Evolutionary conservation across 495 filamentous ascomycete genomes (phyloP), one percentile per base, ranked within the genome.

Genomic region (Penicillium fimorum): DNA sequence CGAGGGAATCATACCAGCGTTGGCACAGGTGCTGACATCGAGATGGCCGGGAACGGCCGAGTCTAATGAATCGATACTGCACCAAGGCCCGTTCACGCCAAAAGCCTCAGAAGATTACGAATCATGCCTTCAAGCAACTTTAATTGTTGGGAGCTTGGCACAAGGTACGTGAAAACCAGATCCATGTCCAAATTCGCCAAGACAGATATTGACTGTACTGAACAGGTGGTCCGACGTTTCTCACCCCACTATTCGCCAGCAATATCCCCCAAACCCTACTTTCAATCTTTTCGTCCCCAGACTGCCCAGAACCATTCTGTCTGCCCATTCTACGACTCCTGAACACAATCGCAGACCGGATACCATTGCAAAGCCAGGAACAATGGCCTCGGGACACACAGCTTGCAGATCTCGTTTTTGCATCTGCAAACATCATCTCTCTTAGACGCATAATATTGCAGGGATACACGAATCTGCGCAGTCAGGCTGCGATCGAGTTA

Each of bases 91-190:
- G 42, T 48, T 59, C 8, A 62, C 53, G 30, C 52, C 54, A 8
- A 64, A 63, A 43, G 18, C 27, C 59, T 73, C 72, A 32, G 76
- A 79, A 10, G 84, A 89, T 35, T 84, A 88, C 46, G 80, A 84
- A 40, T 81, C 85, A 40, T 82, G 85, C 59, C 71, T 96, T 54
- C 91, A 96, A 76, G 86, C 89, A 30, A 82, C 92, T 53, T 82
- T 93, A 53, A 79, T 96, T 27, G 72, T 95, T 24, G 88, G 86
- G 27, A 96, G 89, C 69, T 76, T 98, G 60, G 90, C 90, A 41
- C 84, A 88, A 74, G 94, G 93, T 94, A 78, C 68, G 72, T 67
- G 15, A 37, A 29, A 2, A 27, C 7, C 7, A 13, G 24, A 32
- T 33, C 33, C 18, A 12, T 9, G 5, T 45, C 25, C 5, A 27